Evolutionary conservation across 495 filamentous ascomycete genomes (phyloP).

Genomic region (Cladorrhinum samala): DNA sequence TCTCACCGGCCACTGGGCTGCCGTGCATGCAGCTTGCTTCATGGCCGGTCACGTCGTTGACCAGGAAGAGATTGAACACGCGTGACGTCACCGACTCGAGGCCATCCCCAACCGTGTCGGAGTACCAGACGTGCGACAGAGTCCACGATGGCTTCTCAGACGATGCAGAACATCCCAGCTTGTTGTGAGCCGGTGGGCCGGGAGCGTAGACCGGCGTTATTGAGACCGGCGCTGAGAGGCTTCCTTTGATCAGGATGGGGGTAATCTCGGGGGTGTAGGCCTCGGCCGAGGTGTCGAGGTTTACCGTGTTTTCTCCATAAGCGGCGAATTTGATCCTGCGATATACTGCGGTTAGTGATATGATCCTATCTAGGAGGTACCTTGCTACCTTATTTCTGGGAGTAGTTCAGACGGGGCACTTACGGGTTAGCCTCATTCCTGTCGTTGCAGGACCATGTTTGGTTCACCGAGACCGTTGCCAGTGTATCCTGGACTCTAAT

Average conservation of each 20-base stretch:
- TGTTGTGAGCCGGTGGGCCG: constrained; percentile 15
- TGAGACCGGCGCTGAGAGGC: constrained; percentile 14
- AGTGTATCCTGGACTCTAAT: background rate
- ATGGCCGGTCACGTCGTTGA: constrained; percentile 22
- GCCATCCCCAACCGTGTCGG: constrained; percentile 17
- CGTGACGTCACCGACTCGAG: background rate
- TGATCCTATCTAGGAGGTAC: background rate
- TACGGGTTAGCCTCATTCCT: too few species aligned
- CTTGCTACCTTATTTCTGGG: too few species aligned
- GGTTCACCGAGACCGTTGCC: constrained; percentile 6
- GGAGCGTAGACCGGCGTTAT: constrained; percentile 19
- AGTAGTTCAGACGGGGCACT: background rate
- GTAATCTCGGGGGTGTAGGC: constrained; percentile 5
- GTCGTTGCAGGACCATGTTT: constrained; percentile 21
- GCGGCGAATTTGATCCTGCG: constrained; percentile 14
- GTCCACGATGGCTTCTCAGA: constrained; percentile 18
- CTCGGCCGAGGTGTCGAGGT: constrained; percentile 2
- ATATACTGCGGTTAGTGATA: background rate
- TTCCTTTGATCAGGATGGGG: constrained; percentile 15
- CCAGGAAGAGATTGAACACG: constrained; percentile 17
- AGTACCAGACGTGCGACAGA: constrained; percentile 9
- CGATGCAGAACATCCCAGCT: constrained; percentile 5
- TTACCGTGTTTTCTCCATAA: constrained; percentile 7
- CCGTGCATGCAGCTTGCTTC: constrained; percentile 21
- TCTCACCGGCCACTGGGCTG: background rate